Conservation (phyloP, 192 early-diverging fungal species). For the Backusella circina region DNA sequence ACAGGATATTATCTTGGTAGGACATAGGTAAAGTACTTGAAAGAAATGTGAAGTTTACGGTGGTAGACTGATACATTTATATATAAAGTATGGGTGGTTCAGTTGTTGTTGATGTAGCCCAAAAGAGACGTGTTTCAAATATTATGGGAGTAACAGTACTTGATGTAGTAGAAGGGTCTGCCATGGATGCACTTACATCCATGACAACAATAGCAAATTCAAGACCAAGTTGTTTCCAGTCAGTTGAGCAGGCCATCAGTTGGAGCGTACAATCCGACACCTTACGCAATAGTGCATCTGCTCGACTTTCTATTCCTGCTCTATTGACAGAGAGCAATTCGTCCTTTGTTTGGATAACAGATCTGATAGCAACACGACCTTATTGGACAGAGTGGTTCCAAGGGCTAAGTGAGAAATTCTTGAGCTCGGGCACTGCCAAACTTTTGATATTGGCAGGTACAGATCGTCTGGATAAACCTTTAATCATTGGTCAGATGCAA, state of each 20-base stretch:
- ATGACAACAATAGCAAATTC: constrained; percentile 45
- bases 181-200: constrained; percentile 50
- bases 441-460: constrained; percentile 69
- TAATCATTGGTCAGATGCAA: constrained; percentile 82
- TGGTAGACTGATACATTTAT: background rate
- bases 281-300: constrained; percentile 62
- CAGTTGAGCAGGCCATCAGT: constrained; percentile 46
- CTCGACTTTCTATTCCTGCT: constrained; percentile 71
- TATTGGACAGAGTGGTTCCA: constrained; percentile 71
- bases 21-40: constrained; percentile 58
- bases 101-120: constrained; percentile 63
- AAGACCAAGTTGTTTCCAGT: constrained; percentile 44
- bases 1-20: constrained; percentile 65
- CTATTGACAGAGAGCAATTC: constrained; percentile 35
- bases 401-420: constrained; percentile 68
- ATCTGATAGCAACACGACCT: constrained; percentile 55
- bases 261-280: constrained; percentile 63
- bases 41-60: background rate
- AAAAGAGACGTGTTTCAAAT: constrained; percentile 41
- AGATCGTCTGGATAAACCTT: constrained; percentile 70
- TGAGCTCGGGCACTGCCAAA: constrained; percentile 56
- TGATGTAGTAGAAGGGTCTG: constrained; percentile 79
- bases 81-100: constrained; percentile 71
- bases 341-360: constrained; percentile 55
- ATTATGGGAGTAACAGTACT: constrained; percentile 64